Conservation (phyloP, 371 early-diverging fungal genomes). For the Zychaea mexicana region DNA sequence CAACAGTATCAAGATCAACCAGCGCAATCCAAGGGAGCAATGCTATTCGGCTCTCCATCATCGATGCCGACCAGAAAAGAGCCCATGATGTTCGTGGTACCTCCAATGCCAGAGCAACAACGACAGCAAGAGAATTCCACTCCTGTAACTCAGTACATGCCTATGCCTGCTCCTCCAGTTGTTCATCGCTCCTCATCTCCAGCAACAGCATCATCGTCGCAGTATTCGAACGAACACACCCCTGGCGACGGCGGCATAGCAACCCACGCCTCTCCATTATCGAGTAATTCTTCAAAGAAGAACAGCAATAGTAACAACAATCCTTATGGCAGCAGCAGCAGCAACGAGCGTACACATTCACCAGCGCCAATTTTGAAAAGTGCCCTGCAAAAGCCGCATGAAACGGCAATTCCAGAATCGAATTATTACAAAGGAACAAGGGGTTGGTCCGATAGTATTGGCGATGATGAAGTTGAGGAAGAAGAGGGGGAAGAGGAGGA, state of each 20-base stretch:
- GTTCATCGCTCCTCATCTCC: background rate
- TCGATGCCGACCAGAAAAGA: background rate
- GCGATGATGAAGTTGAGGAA: background rate
- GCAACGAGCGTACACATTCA: background rate
- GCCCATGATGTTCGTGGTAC: conserved; percentile 12
- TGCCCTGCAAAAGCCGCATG: background rate
- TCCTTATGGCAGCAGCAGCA: too few species aligned
- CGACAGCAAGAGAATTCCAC: background rate
- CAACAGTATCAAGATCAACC: conserved; percentile 1
- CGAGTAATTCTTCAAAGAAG: too few species aligned
- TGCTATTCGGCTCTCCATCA: background rate
- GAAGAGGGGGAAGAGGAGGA: too few species aligned
- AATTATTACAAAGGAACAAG: too few species aligned
- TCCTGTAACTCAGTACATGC: background rate
- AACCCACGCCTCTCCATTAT: background rate
- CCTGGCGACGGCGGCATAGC: background rate
- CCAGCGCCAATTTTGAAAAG: conserved; percentile 4
- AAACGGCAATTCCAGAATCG: background rate
- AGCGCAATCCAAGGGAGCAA: background rate
- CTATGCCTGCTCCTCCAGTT: background rate
- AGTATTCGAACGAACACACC: too few species aligned
- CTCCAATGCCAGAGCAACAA: conserved; percentile 3
- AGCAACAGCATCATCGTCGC: too few species aligned
- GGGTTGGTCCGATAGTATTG: too few species aligned
- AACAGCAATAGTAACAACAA: too few species aligned